Evolutionary conservation across 2,329 filamentous ascomycete genomes (phyloP), one percentile per base, ranked within the genome.

Genomic region (Didymella pinodella): DNA sequence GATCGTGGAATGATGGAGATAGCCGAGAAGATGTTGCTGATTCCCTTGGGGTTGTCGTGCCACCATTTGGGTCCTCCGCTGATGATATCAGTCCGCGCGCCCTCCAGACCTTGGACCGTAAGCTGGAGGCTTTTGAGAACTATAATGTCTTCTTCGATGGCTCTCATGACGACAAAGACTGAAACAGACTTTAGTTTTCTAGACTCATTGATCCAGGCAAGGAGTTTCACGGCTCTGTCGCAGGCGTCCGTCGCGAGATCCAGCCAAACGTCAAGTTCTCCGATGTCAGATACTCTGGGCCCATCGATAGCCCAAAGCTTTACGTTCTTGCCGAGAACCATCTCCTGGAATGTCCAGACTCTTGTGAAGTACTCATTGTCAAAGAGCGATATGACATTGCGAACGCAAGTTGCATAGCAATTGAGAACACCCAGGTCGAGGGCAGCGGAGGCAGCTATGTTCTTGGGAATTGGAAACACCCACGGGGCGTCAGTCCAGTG

Each of bases 21-120:
- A 12, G 44, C 44, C 7, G 44, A 46, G 26, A 46, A 46, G 44
- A 46, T 46, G 18, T 46, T 46, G 28, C 44, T 31, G n/a, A 46
- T 46, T 12, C 44, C 44, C 22, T 31, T 31, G 1, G 26, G 44
- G 4, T 46, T 46, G 11, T 46, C 44, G 16, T 25, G 7, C 44
- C 26, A 46, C 44, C 44, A 46, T 8, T 20, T 46, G 2, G 26
- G 44, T 12, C 28, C 44, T 8, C 44, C 44, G 8, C 44, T 46
- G 4, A 46, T 46, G 44, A 46, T 46, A n/a, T 46, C 44, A 2
- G 44, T 46, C 10, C 28, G 26, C 6, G 44, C 44, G 8, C 44
- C 11, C 8, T 46, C 28, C 4, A 46, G 6, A n/a, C 44, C 28
- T 32, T 31, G 18, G n/a, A 46, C 44, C n/a, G n/a, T n/a, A n/a